These are phyloP conservation scores for Plenodomus tracheiphilus DNA, from an alignment of 2,329 filamentous ascomycete species.

Conservation along the genomic window DNA sequence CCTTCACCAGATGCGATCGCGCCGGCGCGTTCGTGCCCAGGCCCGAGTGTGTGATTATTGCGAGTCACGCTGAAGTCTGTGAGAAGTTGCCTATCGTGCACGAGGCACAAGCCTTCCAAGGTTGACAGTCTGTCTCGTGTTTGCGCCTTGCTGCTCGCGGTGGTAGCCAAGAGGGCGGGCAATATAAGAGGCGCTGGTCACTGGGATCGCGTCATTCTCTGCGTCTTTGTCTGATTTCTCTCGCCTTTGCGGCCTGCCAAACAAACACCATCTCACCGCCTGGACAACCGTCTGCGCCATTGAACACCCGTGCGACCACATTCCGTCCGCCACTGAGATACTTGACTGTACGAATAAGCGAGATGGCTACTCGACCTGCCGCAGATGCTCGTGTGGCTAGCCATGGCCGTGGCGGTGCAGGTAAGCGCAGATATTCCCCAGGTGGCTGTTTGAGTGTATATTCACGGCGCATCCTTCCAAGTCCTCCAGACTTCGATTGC, in stretches of 20 bases:
- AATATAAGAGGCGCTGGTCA: slow-evolving; percentile 15
- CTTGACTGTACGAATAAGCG: background rate
- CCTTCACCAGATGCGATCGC: slow-evolving; percentile 12
- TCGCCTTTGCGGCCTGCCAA: slow-evolving; percentile 8
- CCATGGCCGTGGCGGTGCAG: slow-evolving; percentile 77
- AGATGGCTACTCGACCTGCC: slow-evolving; percentile 27
- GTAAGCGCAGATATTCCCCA: slow-evolving; percentile 39
- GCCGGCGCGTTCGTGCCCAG: slow-evolving; percentile 29
- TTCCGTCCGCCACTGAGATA: background rate
- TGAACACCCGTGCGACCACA: background rate
- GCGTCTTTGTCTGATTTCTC: slow-evolving; percentile 13
- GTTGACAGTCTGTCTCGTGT: slow-evolving; percentile 8
- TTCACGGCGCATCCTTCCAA: background rate
- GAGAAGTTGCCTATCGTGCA: slow-evolving; percentile 17
- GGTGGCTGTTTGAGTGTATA: background rate
- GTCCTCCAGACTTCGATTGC: background rate
- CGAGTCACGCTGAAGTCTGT: slow-evolving; percentile 30
- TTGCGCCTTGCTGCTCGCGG: slow-evolving; percentile 16
- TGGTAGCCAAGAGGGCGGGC: slow-evolving; percentile 15
- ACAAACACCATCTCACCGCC: background rate
- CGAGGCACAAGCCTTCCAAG: slow-evolving; percentile 10
- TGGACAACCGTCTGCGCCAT: background rate
- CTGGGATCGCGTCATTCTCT: slow-evolving; percentile 17
- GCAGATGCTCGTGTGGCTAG: slow-evolving; percentile 50
- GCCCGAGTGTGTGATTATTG: slow-evolving; percentile 21